Evolutionary conservation across 164 flowering plant genomes (phyloP), one percentile per base, ranked within the genome.

Genomic region (Nymphaea colorata): DNA sequence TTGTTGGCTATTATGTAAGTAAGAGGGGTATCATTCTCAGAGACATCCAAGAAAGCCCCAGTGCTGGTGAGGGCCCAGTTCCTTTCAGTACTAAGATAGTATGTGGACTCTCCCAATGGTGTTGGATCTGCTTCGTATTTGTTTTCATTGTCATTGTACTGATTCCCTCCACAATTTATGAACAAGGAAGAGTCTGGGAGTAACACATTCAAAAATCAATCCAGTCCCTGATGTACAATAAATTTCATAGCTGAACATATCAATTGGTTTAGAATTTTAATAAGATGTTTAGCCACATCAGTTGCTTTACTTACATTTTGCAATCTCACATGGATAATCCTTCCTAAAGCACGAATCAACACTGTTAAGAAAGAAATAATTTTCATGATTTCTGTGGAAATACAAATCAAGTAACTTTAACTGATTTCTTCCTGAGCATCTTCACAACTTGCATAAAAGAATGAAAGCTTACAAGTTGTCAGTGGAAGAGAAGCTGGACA

Each of bases 11-110:
- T 41, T 43, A 61, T 61, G 11, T 61, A 61, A n/a, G 71, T 25
- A 25, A 25, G 55, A 12, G 0, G 55, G 12, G 5, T 0, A 47
- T 6, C 11, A 3, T n/a, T 61, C 47, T 71, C 78, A 14, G 78
- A 80, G 57, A 79, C 79, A 67, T 78, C 78, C 45, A 82, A 65
- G 76, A 69, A 84, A 44, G n/a, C 3, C 4, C 84, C 88, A 2
- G 71, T 62, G 67, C 70, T 81, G 79, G 86, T 84, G 14, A 82
- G 83, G 18, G 79, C 83, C 82, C 83, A 84, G 51, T 66, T 61
- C 63, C 41, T 7, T 36, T 36, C 41, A 4, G 76, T 16, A 68
- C 74, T 78, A n/a, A 74, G 42, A 69, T 77, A 79, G 41, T 71
- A 59, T 45, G 86, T 75, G 12, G 86, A 78, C 59, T 82, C 75